These are phyloP conservation scores for Epichloe aotearoae DNA, from an alignment of 2,329 filamentous ascomycete species.

Conservation along the genomic window DNA sequence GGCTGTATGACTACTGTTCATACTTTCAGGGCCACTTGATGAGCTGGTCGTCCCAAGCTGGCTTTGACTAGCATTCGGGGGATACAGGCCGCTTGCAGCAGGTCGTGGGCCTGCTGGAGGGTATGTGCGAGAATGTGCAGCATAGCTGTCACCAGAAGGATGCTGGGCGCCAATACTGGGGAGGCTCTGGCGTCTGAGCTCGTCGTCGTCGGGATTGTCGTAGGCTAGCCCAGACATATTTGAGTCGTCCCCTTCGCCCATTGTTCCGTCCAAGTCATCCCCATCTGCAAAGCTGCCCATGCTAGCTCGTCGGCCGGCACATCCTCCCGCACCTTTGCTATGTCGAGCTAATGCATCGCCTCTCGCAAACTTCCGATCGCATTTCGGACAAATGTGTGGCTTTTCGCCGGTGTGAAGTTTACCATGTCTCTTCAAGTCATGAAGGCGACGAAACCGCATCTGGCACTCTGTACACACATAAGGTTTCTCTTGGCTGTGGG, in stretches of 20 bases:
- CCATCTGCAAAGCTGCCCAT: slow-evolving; percentile 71
- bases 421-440: slow-evolving; percentile 90
- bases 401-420: slow-evolving; percentile 96
- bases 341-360: slow-evolving; percentile 91
- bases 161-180: slow-evolving; percentile 65
- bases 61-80: slow-evolving; percentile 47
- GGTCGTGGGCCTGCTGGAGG: slow-evolving; percentile 50
- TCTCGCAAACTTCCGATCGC: slow-evolving; percentile 85
- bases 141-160: slow-evolving; percentile 41
- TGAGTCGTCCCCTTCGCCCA: slow-evolving; percentile 39
- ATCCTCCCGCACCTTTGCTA: slow-evolving; percentile 90
- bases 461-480: slow-evolving; percentile 90
- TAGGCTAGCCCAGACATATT: slow-evolving; percentile 45
- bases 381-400: slow-evolving; percentile 88
- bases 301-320: slow-evolving; percentile 79
- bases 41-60: slow-evolving; percentile 38
- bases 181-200: slow-evolving; percentile 54
- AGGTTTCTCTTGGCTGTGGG: slow-evolving; percentile 96
- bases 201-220: slow-evolving; percentile 45
- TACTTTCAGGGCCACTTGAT: slow-evolving; percentile 32
- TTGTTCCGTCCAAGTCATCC: slow-evolving; percentile 50
- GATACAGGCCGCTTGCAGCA: slow-evolving; percentile 43
- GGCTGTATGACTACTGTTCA: slow-evolving; percentile 30
- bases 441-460: slow-evolving; percentile 79
- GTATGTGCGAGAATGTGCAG: slow-evolving; percentile 63